Base-by-base conservation (phyloP, 1,139 yeast genomes). In the Kurtzmaniella quercitrusa region DNA sequence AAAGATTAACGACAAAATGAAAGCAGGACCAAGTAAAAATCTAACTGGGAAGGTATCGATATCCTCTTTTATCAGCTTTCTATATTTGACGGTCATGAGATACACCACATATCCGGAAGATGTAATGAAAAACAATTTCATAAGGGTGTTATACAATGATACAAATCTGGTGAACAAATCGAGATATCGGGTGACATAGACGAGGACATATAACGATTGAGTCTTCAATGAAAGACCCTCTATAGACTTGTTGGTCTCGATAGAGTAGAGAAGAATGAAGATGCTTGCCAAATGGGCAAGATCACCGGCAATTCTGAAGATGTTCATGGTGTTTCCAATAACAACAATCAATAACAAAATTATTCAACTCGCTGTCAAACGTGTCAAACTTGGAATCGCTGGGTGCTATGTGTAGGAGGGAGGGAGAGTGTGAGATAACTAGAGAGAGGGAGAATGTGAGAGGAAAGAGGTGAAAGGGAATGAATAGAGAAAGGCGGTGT, bases 201-300 rank as follows among this genome's bases (percentile, higher is more conserved):
- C 98, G 40, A 86, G 50, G 34, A 80, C 81, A 59, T 93, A 93
- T 40, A 93, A 68, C 1, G 79, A 70, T 60, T 93, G 98, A 0
- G 98, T 88, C 67, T 91, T 91, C 61, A 89, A 70, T 3, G 97
- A 90, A 44, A 93, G 78, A 33, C 98, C 98, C 38, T 82, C 79
- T 44, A 85, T 82, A 11, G 95, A 83, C 52, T 73, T 71, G 47
- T 85, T 77, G 19, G 67, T 62, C 48, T 73, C 79, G 56, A 93
- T 88, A 42, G 90, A 81, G 48, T 80, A 82, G 44, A 91, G 72
- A 50, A 93, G 73, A 48, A 93, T 75, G 48, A 87, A 69, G 48
- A 88, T 85, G 57, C 95, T 84, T 37, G 86, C 82, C 62, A 88
- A 70, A 62, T 93, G 98, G 42, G 94, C 80, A 48, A 88, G 60